Percentiles rank a stretch among this genome's conserved stretches.
phyloP scores from a whole-genome alignment of 345 rosid genomes.

The Rhodomyrtus tomentosa region DNA sequence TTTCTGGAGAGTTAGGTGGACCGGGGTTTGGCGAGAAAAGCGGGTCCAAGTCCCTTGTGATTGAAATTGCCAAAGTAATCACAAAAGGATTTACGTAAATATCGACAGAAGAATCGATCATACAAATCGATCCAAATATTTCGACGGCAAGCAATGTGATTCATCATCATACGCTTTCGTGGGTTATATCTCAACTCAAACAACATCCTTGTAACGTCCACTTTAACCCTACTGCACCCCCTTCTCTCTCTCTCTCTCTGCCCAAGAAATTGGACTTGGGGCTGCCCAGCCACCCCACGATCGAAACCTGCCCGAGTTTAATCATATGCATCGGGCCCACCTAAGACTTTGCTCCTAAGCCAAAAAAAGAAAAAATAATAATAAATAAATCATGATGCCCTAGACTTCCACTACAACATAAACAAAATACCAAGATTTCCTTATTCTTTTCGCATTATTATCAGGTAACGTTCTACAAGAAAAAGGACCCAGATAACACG shows the following conservation, averaged over 20 bases:
- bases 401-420: conserved; percentile 4
- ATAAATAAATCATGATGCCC: conserved; percentile 37
- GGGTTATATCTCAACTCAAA: background rate
- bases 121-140: background rate
- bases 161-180: background rate
- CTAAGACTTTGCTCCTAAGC: conserved; percentile 50
- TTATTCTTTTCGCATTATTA: background rate
- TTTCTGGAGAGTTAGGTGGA: background rate
- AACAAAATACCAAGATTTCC: background rate
- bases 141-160: background rate
- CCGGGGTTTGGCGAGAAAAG: background rate
- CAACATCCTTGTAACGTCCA: background rate
- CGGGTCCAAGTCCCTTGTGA: background rate
- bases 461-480: background rate
- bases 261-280: background rate
- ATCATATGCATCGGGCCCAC: conserved; percentile 41
- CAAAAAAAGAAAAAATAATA: conserved; percentile 2
- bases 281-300: conserved; percentile 35
- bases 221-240: background rate
- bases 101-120: background rate
- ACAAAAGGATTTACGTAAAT: background rate
- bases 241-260: background rate
- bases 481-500: conserved; percentile 29
- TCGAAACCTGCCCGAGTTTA: conserved; percentile 22
- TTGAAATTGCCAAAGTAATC: background rate